Percentiles rank a stretch among this genome's conserved stretches.
Conservation (phyloP, 139 green algal species). For the Volvox africanus region DNA sequence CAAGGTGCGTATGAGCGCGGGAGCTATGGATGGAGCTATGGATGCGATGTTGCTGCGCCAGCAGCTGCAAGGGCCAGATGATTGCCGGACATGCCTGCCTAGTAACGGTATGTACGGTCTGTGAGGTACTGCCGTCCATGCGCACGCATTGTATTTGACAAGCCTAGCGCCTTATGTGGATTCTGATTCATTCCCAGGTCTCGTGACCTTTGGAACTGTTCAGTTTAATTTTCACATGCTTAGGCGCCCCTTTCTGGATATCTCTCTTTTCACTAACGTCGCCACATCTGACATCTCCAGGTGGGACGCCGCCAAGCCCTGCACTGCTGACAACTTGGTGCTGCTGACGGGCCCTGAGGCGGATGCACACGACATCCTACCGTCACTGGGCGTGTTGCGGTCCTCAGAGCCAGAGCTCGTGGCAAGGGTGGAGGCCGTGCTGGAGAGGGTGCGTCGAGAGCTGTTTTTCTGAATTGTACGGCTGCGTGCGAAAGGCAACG, state of each 20-base stretch:
- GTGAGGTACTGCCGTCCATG: too few species aligned
- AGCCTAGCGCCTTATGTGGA: too few species aligned
- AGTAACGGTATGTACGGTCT: too few species aligned
- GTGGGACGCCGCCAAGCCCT: conserved; percentile 71
- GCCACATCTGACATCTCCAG: conserved; percentile 20
- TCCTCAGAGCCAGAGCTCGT: conserved; percentile 54
- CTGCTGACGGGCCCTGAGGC: conserved; percentile 87
- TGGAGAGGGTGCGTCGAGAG: conserved; percentile 54
- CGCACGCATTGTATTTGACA: too few species aligned
- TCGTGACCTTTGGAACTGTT: too few species aligned
- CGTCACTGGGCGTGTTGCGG: background rate
- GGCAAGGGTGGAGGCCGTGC: conserved; percentile 46
- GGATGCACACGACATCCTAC: conserved; percentile 75
- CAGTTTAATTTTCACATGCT: too few species aligned
- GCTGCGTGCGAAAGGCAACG: background rate
- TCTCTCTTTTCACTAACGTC: background rate
- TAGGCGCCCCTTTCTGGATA: background rate
- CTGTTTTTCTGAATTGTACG: conserved; percentile 38
- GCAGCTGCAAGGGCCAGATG: too few species aligned
- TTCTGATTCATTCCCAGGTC: too few species aligned
- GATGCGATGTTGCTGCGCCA: too few species aligned
- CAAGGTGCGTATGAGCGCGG: conserved; percentile 58
- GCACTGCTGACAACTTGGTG: conserved; percentile 91
- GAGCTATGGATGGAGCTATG: too few species aligned
- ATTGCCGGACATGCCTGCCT: too few species aligned